A percentile compares a stretch with the other conserved stretches of the same genome.
Evolutionary conservation across 371 early-diverging fungal genomes (phyloP).

Genomic region (Umbelopsis sp.): DNA sequence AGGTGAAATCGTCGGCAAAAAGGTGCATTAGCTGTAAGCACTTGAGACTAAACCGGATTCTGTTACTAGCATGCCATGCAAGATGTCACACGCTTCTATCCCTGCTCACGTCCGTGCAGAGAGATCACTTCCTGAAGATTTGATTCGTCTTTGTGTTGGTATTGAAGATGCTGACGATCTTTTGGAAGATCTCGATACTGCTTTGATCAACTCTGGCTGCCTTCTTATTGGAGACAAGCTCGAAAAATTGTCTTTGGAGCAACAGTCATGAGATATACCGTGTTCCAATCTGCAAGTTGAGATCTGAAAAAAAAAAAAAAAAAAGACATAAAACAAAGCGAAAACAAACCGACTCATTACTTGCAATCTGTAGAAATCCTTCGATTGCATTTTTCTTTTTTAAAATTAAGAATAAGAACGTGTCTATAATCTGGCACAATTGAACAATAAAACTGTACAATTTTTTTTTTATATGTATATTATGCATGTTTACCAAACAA

Average conservation of each 20-base stretch:
- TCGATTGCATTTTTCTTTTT: no score
- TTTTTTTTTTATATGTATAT: no score
- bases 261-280: not conserved
- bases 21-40: not conserved
- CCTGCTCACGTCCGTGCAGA: conserved; percentile 88
- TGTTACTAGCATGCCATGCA: conserved; percentile 88
- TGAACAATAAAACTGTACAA: no score
- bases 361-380: no score
- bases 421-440: no score
- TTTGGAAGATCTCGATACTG: conserved; percentile 82
- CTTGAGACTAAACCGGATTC: no score
- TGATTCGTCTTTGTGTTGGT: conserved; percentile 96
- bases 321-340: no score
- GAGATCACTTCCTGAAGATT: conserved; percentile 88
- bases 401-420: no score
- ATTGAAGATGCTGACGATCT: conserved; percentile 95
- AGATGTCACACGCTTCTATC: conserved; percentile 97
- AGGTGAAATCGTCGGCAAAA: conserved; percentile 11
- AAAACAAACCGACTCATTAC: no score
- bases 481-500: no score
- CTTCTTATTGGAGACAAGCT: conserved; percentile 7
- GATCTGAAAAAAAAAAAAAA: no score
- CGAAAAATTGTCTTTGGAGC: conserved; percentile 8
- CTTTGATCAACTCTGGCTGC: conserved; percentile 73
- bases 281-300: no score